Percentiles rank a stretch among this genome's conserved stretches.
Evolutionary conservation across 2,329 filamentous ascomycete species (phyloP).

Genomic region (Curvularia sp.): DNA sequence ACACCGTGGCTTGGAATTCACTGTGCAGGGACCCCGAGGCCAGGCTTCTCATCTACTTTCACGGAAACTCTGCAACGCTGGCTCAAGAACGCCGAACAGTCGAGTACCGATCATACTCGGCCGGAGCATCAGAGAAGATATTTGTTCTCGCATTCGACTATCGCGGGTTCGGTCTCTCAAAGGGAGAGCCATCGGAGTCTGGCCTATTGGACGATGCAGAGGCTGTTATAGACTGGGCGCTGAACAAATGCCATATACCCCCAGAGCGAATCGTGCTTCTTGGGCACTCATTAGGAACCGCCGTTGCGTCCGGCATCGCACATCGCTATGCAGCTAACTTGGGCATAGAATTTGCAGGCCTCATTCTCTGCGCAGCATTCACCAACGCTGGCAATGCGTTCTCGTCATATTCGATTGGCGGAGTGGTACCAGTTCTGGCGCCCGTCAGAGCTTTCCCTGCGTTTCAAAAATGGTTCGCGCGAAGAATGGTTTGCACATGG

Average conservation of each 20-base stretch:
- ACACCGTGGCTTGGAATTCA: conserved; percentile 59
- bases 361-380: conserved; percentile 83
- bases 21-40: conserved; percentile 61
- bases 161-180: conserved; percentile 84
- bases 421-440: conserved; percentile 76
- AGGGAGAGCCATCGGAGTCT: conserved; percentile 77
- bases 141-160: conserved; percentile 86
- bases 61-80: conserved; percentile 73
- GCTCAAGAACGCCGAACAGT: conserved; percentile 79
- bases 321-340: conserved; percentile 68
- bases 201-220: conserved; percentile 82
- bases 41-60: conserved; percentile 64
- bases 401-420: conserved; percentile 77
- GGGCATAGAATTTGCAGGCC: conserved; percentile 74
- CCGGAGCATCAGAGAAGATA: conserved; percentile 64
- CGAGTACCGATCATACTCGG: conserved; percentile 78
- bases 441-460: conserved; percentile 73
- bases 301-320: conserved; percentile 76
- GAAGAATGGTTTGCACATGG: conserved; percentile 80
- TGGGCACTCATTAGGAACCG: conserved; percentile 89
- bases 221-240: conserved; percentile 76
- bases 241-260: conserved; percentile 70
- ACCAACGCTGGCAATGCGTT: conserved; percentile 76
- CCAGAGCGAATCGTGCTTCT: conserved; percentile 78
- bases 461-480: conserved; percentile 68